phyloP scores from a whole-genome alignment of 257 asterid species.

The Ilex asprella region DNA sequence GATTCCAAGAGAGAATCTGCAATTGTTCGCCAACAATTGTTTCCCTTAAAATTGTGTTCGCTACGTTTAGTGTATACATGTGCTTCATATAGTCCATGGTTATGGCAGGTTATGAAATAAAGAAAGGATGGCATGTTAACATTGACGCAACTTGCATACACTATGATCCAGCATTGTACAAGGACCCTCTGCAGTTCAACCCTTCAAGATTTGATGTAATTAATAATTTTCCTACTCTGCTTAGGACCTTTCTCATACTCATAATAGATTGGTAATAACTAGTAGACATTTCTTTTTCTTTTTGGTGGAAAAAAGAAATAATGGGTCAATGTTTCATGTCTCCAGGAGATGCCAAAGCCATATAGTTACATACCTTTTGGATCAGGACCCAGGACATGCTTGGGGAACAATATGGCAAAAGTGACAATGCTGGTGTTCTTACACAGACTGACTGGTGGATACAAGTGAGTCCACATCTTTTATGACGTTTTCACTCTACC shows the following conservation, averaged over 20 bases:
- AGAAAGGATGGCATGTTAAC: slow-evolving; percentile 65
- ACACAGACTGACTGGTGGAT: slow-evolving; percentile 42
- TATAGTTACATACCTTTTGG: slow-evolving; percentile 60
- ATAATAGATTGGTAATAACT: background rate
- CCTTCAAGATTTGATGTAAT: slow-evolving; percentile 65
- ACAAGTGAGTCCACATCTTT: slow-evolving; percentile 30
- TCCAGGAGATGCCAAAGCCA: slow-evolving; percentile 55
- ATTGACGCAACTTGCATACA: slow-evolving; percentile 58
- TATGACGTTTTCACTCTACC: background rate
- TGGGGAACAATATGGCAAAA: slow-evolving; percentile 65
- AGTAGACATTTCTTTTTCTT: background rate
- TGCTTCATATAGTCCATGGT: background rate
- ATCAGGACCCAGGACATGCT: slow-evolving; percentile 54
- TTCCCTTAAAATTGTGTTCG: background rate
- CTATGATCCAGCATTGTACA: slow-evolving; percentile 37
- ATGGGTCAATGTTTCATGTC: background rate
- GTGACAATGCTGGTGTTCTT: slow-evolving; percentile 48
- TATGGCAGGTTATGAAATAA: slow-evolving; percentile 45
- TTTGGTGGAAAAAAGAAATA: background rate
- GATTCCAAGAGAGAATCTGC: background rate
- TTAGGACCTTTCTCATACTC: background rate
- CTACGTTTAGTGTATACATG: background rate
- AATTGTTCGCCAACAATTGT: no score
- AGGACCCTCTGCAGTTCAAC: slow-evolving; percentile 42
- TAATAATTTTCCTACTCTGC: background rate